Evolutionary conservation across 768 basidiomycete species (phyloP), one percentile per base, ranked within the genome.

Genomic region (Hericium rajendrae): DNA sequence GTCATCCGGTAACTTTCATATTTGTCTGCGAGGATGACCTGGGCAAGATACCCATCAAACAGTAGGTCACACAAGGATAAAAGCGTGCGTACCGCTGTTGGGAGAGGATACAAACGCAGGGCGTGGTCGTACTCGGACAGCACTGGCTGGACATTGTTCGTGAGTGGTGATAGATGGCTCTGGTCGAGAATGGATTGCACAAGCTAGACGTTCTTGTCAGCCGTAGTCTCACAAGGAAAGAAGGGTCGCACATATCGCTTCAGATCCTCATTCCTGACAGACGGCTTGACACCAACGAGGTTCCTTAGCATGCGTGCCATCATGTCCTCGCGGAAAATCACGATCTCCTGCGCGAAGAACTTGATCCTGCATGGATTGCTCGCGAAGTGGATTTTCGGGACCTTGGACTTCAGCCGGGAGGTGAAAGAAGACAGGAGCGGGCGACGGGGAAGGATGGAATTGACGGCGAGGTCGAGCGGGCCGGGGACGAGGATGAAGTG

Each of bases 161-260:
- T 85, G 26, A 98, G 72, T 0, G 97, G 97, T 13, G 83, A 83
- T n/a, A 99, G 79, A 73, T 98, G 94, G 39, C 87, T 85, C 71
- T 99, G 97, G 67, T 99, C 97, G 38, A 98, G 73, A 40, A 99
- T 84, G 0, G 94, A 88, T 73, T 97, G 94, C n/a, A 97, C 94
- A 55, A 97, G 81, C 94, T 97, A 62, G 9, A 8, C 18, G 10
- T 39, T 20, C 18, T 28, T 1, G 37, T 6, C n/a, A 18, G 12
- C 39, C 43, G 26, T 32, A 38, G 51, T 55, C 12, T 62, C 37
- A 9, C 9, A 6, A n/a, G 53, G 38, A 60, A 58, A 48, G n/a
- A 51, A 38, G 11, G 54, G 11, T 64, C 91, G 66, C 68, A 95
- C 94, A 73, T 86, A 94, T 76, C 88, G 80, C 71, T 92, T 93